Evolutionary conservation across 2,329 filamentous ascomycete species (phyloP).

Genomic region (Aureobasidium vineae): DNA sequence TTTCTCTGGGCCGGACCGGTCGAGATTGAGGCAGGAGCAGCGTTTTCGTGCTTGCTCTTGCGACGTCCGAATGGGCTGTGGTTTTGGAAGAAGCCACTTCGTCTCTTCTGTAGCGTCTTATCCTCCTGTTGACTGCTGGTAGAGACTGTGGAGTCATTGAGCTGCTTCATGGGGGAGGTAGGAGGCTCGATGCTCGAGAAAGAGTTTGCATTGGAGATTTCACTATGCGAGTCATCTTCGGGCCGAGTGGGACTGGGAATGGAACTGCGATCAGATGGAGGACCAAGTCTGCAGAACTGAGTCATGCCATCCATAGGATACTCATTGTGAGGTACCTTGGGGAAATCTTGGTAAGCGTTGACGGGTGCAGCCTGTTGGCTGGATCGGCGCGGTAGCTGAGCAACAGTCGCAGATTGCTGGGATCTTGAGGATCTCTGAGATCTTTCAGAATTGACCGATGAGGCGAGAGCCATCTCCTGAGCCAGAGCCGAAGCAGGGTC

Average conservation of each 20-base stretch:
- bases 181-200: conserved; percentile 80
- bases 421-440: conserved; percentile 24
- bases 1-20: conserved; percentile 48
- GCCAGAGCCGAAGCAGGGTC: conserved; percentile 75
- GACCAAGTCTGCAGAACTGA: conserved; percentile 82
- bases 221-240: conserved; percentile 77
- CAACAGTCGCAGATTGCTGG: conserved; percentile 18
- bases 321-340: conserved; percentile 80
- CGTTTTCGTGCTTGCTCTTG: conserved; percentile 81
- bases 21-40: conserved; percentile 47
- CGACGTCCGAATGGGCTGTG: conserved; percentile 82
- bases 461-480: conserved; percentile 54
- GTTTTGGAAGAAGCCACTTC: conserved; percentile 88
- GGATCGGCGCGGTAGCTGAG: conserved; percentile 25
- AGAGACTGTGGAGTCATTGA: conserved; percentile 41
- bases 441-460: conserved; percentile 28
- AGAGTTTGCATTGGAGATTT: conserved; percentile 85
- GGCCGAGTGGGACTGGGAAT: conserved; percentile 68
- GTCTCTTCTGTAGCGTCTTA: conserved; percentile 66
- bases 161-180: conserved; percentile 71
- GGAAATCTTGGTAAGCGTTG: conserved; percentile 63
- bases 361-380: conserved; percentile 28
- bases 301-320: conserved; percentile 97
- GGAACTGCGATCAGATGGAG: conserved; percentile 67
- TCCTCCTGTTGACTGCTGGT: conserved; percentile 49